These are phyloP conservation scores for Gossypium armourianum DNA, from an alignment of 441 rosid genomes.

Conservation along the genomic window DNA sequence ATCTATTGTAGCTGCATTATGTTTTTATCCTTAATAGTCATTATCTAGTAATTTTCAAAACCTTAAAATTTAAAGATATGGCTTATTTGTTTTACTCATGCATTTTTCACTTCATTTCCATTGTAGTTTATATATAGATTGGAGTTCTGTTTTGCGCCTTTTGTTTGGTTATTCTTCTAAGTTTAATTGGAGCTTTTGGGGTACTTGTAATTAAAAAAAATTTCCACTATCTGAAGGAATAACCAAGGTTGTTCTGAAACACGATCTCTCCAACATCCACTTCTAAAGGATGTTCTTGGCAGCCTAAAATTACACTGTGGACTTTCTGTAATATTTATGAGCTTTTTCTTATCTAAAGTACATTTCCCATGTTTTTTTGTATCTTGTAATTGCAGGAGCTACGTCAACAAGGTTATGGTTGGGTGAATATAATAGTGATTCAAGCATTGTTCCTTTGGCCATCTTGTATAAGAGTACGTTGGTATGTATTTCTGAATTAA, in stretches of 20 bases:
- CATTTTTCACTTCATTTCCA: neutral
- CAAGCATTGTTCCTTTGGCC: slow-evolving; percentile 52
- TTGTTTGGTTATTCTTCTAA: neutral
- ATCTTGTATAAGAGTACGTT: slow-evolving; percentile 35
- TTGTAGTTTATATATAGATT: neutral
- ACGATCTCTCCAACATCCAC: neutral
- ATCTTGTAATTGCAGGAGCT: slow-evolving; percentile 40
- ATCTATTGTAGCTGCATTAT: neutral
- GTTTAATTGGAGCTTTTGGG: neutral
- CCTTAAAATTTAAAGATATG: neutral
- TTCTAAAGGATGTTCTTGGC: neutral
- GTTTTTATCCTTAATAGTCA: neutral
- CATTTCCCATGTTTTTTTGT: slow-evolving; percentile 11
- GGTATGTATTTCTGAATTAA: slow-evolving; percentile 38
- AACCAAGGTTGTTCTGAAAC: neutral
- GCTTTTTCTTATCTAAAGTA: neutral
- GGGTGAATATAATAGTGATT: slow-evolving; percentile 40
- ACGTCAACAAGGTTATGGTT: slow-evolving; percentile 51
- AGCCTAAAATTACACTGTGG: neutral
- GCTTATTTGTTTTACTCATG: neutral
- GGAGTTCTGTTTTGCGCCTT: neutral
- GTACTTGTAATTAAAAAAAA: neutral
- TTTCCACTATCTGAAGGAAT: neutral
- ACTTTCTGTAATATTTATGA: slow-evolving; percentile 2
- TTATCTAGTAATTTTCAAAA: neutral